Percentiles rank a stretch among this genome's conserved stretches.
Evolutionary conservation across 2,329 filamentous ascomycete genomes (phyloP).

Genomic region (Leptographium lundbergii): DNA sequence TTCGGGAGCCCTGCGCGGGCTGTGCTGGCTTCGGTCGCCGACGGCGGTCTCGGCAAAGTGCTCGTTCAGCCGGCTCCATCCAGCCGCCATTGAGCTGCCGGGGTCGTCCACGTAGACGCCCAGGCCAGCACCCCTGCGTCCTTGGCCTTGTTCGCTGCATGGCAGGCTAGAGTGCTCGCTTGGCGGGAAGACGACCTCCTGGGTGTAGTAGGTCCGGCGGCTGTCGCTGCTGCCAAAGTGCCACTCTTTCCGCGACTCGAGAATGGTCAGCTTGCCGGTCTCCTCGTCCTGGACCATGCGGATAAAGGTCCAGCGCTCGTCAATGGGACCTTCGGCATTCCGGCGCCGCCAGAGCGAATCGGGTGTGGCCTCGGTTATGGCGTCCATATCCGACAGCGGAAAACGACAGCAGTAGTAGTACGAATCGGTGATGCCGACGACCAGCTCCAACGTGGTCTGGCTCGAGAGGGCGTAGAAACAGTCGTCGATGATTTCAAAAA

Average conservation of each 20-base stretch:
- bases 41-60: neutral
- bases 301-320: slow-evolving; percentile 61
- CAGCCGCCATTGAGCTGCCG: neutral
- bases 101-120: neutral
- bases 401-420: slow-evolving; percentile 58
- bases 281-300: slow-evolving; percentile 47
- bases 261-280: slow-evolving; percentile 44
- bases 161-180: neutral
- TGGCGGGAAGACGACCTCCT: slow-evolving; percentile 30
- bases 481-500: slow-evolving; percentile 55
- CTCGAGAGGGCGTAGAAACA: slow-evolving; percentile 61
- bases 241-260: slow-evolving; percentile 62
- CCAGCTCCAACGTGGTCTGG: slow-evolving; percentile 41
- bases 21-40: neutral
- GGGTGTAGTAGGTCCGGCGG: slow-evolving; percentile 53
- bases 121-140: too few relatives aligned
- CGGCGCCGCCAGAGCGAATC: slow-evolving; percentile 49
- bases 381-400: slow-evolving; percentile 30
- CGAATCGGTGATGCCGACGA: slow-evolving; percentile 52
- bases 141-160: neutral
- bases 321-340: slow-evolving; percentile 57
- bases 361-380: slow-evolving; percentile 29
- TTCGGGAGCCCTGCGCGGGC: slow-evolving; percentile 16
- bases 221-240: slow-evolving; percentile 33
- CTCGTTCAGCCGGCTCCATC: neutral